Evolutionary conservation across 176 grass and related monocot species (phyloP), one percentile per base, ranked within the genome.

Genomic region (Puccinellia tenuiflora): DNA sequence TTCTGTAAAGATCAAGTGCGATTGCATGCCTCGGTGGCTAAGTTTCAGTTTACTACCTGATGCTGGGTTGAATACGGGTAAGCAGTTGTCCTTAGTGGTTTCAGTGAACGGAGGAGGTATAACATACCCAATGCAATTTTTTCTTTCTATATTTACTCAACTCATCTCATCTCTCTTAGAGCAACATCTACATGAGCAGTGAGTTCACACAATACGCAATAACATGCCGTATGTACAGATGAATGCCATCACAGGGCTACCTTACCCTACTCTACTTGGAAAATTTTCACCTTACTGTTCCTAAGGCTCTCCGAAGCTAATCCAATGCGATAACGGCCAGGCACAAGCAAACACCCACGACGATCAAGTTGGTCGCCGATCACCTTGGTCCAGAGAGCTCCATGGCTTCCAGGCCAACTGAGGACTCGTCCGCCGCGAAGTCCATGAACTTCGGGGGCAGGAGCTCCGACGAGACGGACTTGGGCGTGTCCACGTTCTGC

Each of bases 331-430:
- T 11, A 50, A 33, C 75, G 75, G 18, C 8, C 12, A 59, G 59
- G 10, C 33, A 63, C 3, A 17, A 79, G 38, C 45, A 50, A 68
- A 39, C 40, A 76, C 53, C 75, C 45, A 51, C 12, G 10, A n/a
- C 16, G 46, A 46, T 45, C 46, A 39, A 42, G 25, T 30, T 3
- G 17, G 61, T 3, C 9, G 26, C 39, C 26, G 2, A 13, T 84
- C 92, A 98, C 52, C 96, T 90, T 17, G 96, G 96, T 22, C 96
- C 96, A 0, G 96, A 98, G 31, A 98, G 96, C 72, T 98, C 96
- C 87, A 98, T 95, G 13, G 92, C 96, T 83, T 98, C 96, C 14
- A 95, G 79, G 47, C 89, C 90, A 20, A 95, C 80, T 0, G 96
- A 98, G 25, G 92, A 95, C 34, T 98, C 96, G 3, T 98, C 96